phyloP scores from a whole-genome alignment of 2,329 filamentous ascomycete genomes.

The Leptographium flavum region DNA sequence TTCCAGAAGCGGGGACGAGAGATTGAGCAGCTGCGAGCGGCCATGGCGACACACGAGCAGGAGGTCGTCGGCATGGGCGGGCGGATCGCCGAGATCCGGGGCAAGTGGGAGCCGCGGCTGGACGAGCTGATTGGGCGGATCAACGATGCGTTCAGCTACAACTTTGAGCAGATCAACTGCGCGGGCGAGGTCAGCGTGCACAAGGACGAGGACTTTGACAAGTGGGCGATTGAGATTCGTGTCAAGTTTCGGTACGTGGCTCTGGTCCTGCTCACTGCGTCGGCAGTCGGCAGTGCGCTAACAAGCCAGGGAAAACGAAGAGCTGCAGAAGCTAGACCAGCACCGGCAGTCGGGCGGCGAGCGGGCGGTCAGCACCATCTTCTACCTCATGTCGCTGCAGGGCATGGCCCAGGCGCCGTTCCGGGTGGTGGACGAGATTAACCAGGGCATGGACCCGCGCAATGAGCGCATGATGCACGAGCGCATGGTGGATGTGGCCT shows the following conservation, averaged over 20 bases:
- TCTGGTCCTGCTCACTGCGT: neutral
- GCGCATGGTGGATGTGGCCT: conserved; percentile 96
- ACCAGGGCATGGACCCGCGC: conserved; percentile 97
- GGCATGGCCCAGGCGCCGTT: conserved; percentile 88
- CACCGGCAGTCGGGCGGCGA: conserved; percentile 95
- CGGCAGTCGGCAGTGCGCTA: neutral
- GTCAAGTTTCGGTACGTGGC: conserved; percentile 78
- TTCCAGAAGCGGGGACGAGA: conserved; percentile 59
- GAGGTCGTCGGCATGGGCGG: conserved; percentile 39
- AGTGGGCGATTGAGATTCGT: conserved; percentile 86
- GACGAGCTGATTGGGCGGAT: conserved; percentile 68
- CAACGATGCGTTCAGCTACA: conserved; percentile 81
- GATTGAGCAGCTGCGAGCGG: conserved; percentile 49
- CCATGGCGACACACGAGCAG: conserved; percentile 38
- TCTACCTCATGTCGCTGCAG: conserved; percentile 97
- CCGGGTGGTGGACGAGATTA: conserved; percentile 98
- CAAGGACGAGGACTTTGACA: conserved; percentile 87
- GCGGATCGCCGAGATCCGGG: conserved; percentile 51
- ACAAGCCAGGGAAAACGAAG: conserved; percentile 55
- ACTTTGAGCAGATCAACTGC: conserved; percentile 88
- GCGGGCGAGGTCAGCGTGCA: conserved; percentile 79
- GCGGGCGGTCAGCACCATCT: conserved; percentile 90
- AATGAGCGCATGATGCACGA: conserved; percentile 98
- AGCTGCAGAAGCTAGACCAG: conserved; percentile 70
- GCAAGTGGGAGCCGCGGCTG: conserved; percentile 69